These are phyloP conservation scores for Garcia nutans DNA, from an alignment of 345 rosid species.

Conservation along the genomic window DNA sequence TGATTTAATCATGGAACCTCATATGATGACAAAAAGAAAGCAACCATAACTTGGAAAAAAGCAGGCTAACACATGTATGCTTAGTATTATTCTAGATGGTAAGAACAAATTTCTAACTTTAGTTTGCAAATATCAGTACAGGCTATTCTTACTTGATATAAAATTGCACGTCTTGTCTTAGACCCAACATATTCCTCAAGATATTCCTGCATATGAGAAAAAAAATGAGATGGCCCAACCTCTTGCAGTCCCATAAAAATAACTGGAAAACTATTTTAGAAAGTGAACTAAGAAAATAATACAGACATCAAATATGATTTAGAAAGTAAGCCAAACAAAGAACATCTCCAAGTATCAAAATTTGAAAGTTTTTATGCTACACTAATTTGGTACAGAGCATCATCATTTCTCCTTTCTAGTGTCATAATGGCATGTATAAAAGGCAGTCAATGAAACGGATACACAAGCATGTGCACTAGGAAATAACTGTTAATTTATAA, in stretches of 20 bases:
- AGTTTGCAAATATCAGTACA: neutral
- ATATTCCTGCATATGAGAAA: slow-evolving; percentile 56
- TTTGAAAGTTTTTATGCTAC: neutral
- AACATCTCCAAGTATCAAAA: neutral
- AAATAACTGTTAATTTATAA: neutral
- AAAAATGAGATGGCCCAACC: slow-evolving; percentile 1
- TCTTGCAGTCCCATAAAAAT: neutral
- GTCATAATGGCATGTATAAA: too few species aligned
- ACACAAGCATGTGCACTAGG: neutral
- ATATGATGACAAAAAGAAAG: too few species aligned
- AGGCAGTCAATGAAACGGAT: neutral
- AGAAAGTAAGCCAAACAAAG: neutral
- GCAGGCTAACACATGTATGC: too few species aligned
- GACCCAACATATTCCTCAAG: slow-evolving; percentile 70
- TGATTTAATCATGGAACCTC: neutral
- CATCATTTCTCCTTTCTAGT: neutral
- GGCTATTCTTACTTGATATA: slow-evolving; percentile 62
- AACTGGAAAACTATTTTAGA: neutral
- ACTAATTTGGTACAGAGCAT: neutral
- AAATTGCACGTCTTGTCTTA: slow-evolving; percentile 57
- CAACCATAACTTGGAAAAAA: too few species aligned
- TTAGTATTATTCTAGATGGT: too few species aligned
- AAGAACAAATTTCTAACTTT: neutral
- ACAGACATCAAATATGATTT: too few species aligned
- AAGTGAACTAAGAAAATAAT: too few species aligned